phyloP scores from a whole-genome alignment of 441 rosid genomes.

The Erysimum pusillum region DNA sequence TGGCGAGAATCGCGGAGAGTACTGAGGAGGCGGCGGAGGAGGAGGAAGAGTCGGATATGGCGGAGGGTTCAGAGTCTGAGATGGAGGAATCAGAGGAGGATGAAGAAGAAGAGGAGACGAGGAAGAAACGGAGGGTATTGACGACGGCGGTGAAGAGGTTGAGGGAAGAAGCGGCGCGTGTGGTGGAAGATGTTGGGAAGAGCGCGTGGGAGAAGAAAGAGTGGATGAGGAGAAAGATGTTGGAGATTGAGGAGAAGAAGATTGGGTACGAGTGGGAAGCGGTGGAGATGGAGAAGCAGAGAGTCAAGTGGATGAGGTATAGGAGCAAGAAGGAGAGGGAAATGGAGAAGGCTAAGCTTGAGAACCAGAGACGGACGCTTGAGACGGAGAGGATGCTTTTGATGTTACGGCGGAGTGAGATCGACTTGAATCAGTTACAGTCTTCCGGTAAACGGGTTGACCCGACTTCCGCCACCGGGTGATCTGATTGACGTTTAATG shows the following conservation, averaged over 20 bases:
- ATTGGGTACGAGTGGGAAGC: slow-evolving; percentile 68
- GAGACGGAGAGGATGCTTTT: slow-evolving; percentile 84
- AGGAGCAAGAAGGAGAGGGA: slow-evolving; percentile 90
- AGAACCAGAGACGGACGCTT: slow-evolving; percentile 70
- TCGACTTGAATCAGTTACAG: slow-evolving; percentile 59
- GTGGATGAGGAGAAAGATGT: slow-evolving; percentile 65
- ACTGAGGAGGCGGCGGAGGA: slow-evolving; percentile 52
- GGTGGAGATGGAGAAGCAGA: slow-evolving; percentile 84
- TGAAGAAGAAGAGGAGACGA: slow-evolving; percentile 54
- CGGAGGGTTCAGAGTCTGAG: slow-evolving; percentile 54
- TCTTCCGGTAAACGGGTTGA: slow-evolving; percentile 67
- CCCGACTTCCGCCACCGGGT: slow-evolving; percentile 66
- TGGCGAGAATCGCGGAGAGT: slow-evolving; percentile 53
- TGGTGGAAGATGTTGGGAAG: slow-evolving; percentile 65
- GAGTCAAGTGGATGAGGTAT: slow-evolving; percentile 89
- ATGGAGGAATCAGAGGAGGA: slow-evolving; percentile 48
- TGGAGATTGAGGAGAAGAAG: slow-evolving; percentile 77
- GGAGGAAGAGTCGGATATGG: slow-evolving; percentile 51
- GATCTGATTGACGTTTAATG: background rate
- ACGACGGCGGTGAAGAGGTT: slow-evolving; percentile 58
- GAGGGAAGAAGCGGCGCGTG: slow-evolving; percentile 52
- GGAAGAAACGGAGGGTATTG: slow-evolving; percentile 37
- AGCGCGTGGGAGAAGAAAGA: slow-evolving; percentile 90
- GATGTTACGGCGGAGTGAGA: slow-evolving; percentile 66
- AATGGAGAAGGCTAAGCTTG: slow-evolving; percentile 84